Evolutionary conservation across 495 filamentous ascomycete genomes (phyloP).

Genomic region (Podospora pseudopauciseta): DNA sequence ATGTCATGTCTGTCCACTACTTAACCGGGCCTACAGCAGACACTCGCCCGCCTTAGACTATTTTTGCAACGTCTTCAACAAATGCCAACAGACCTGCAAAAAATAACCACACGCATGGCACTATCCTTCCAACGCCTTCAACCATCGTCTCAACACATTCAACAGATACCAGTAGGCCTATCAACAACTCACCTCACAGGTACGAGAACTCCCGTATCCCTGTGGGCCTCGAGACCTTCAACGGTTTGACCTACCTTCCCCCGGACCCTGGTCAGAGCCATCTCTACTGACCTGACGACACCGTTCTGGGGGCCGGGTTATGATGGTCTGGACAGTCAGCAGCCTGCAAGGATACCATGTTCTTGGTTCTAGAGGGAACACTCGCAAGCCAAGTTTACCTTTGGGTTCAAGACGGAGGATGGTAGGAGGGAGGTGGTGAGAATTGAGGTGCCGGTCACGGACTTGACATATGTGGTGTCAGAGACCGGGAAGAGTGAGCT

Average conservation of each 20-base stretch:
- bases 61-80: too few species aligned
- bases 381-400: not conserved
- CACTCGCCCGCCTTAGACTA: too few species aligned
- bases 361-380: not conserved
- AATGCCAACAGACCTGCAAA: too few species aligned
- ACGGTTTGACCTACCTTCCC: not conserved
- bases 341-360: not conserved
- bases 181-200: not conserved
- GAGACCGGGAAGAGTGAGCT: not conserved
- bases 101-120: not conserved
- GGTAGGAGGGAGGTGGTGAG: not conserved
- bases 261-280: not conserved
- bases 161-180: not conserved
- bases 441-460: not conserved
- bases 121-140: too few species aligned
- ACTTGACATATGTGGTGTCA: not conserved
- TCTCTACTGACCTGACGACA: not conserved
- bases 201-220: not conserved
- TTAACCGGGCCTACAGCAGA: too few species aligned
- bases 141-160: too few species aligned
- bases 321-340: not conserved
- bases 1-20: not conserved
- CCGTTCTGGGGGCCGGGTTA: not conserved
- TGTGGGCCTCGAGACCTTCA: not conserved
- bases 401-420: not conserved